These are phyloP conservation scores for Teratosphaeria epicoccoides DNA, from an alignment of 2,329 filamentous ascomycete genomes.

Conservation along the genomic window DNA sequence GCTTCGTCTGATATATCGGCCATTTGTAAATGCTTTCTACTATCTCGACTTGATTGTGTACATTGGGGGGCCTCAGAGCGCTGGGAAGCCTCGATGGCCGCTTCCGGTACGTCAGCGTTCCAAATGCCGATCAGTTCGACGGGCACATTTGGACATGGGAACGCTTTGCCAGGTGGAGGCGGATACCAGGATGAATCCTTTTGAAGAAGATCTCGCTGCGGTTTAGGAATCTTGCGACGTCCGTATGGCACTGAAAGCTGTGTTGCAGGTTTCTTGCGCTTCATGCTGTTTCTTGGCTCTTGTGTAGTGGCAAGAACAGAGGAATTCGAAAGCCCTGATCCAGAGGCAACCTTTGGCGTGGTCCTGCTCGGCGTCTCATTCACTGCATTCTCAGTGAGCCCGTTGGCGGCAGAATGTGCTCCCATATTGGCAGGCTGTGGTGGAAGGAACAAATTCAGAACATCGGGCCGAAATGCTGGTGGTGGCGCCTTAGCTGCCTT, in stretches of 20 bases:
- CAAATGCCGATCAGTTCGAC: conserved; percentile 23
- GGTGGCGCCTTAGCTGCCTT: neutral
- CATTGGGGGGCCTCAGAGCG: neutral
- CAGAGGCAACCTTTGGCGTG: neutral
- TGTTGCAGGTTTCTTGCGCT: conserved; percentile 1
- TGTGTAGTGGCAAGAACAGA: neutral
- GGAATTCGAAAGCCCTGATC: neutral
- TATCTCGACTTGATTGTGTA: neutral
- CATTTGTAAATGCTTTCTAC: neutral
- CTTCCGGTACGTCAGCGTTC: conserved; percentile 7
- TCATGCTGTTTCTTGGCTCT: neutral
- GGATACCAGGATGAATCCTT: conserved; percentile 32
- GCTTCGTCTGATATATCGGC: neutral
- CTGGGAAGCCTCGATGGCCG: neutral
- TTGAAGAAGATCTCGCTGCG: conserved; percentile 42
- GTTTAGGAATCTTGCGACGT: conserved; percentile 27
- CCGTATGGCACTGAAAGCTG: conserved; percentile 11
- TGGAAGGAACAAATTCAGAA: conserved; percentile 1
- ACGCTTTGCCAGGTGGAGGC: conserved; percentile 24
- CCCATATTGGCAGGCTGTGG: neutral
- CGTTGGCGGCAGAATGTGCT: neutral
- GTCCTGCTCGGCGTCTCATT: neutral
- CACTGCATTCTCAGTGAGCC: neutral
- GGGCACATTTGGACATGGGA: conserved; percentile 31
- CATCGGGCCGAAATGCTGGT: neutral